Conservation (phyloP, 441 rosid species). For the Aquilaria agallochum region DNA sequence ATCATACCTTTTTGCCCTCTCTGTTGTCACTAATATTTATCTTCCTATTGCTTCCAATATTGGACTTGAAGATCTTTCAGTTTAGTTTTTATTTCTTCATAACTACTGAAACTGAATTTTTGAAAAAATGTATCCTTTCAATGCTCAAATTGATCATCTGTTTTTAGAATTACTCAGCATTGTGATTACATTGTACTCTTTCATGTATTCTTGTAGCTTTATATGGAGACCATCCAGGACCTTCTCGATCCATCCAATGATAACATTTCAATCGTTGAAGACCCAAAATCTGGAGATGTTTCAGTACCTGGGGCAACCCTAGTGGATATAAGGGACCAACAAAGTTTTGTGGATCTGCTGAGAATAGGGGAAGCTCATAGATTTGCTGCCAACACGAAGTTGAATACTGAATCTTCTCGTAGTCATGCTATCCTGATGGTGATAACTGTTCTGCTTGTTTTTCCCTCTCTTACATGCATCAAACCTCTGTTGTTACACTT, state of each 20-base stretch:
- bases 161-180: not conserved
- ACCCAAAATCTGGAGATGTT: constrained; percentile 96
- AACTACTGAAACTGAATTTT: not conserved
- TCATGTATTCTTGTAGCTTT: constrained; percentile 52
- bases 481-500: not conserved
- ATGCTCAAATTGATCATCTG: no score
- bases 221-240: constrained; percentile 98
- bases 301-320: constrained; percentile 91
- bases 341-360: constrained; percentile 75
- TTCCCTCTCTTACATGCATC: constrained; percentile 7
- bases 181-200: constrained; percentile 7
- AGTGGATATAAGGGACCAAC: constrained; percentile 82
- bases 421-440: constrained; percentile 99
- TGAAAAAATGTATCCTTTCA: no score
- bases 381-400: constrained; percentile 90
- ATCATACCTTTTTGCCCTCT: not conserved
- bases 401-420: constrained; percentile 97
- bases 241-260: constrained; percentile 89
- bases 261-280: constrained; percentile 90
- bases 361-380: constrained; percentile 93
- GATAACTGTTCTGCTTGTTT: constrained; percentile 16
- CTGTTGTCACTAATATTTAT: no score
- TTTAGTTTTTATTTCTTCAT: no score
- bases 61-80: no score
- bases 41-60: no score